Evolutionary conservation across 1,284 basidiomycete species (phyloP), one percentile per base, ranked within the genome.

Genomic region (Ganoderma leucocontextum): DNA sequence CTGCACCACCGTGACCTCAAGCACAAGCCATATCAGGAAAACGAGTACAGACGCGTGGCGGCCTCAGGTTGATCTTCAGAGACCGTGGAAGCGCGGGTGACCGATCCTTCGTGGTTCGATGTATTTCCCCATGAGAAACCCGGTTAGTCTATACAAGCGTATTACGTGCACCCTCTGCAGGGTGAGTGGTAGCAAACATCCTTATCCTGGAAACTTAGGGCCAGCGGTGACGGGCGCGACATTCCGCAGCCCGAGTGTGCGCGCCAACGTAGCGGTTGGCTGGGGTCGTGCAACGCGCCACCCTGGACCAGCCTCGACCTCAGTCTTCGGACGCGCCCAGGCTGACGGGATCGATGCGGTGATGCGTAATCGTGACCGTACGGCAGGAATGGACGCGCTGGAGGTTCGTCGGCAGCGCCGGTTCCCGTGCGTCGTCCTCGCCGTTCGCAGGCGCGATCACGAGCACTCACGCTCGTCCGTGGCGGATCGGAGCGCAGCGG

Each of bases 401-500:
- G 44, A 1, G 17, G 52, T 33, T 15, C 25, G 5, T 29, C 53
- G 53, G 33, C 33, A 57, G 33, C 35, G 55, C 35, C 9, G 19
- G 35, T 57, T 10, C 47, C 47, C 47, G 47, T 25, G 22, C 22
- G 47, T 38, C 55, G 55, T 33, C 13, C 55, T 36, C 55, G 35
- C 35, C 35, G 33, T 57, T 57, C 55, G 33, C 55, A 57, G 55
- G 55, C 55, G 55, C 55, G 55, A 57, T 57, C 35, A 36, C 55
- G 19, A 38, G 55, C 55, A 57, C 55, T 22, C 55, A 57, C 55
- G 55, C 55, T 57, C 55, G 35, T 57, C 55, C 55, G 55, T 57
- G 55, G 55, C 55, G 55, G 33, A 57, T 57, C 55, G 55, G 55
- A 57, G 55, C 35, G 35, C 55, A 57, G 35, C 38, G 35, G 55